Conservation (phyloP, 768 basidiomycete species). For the Amanita inopinata region DNA sequence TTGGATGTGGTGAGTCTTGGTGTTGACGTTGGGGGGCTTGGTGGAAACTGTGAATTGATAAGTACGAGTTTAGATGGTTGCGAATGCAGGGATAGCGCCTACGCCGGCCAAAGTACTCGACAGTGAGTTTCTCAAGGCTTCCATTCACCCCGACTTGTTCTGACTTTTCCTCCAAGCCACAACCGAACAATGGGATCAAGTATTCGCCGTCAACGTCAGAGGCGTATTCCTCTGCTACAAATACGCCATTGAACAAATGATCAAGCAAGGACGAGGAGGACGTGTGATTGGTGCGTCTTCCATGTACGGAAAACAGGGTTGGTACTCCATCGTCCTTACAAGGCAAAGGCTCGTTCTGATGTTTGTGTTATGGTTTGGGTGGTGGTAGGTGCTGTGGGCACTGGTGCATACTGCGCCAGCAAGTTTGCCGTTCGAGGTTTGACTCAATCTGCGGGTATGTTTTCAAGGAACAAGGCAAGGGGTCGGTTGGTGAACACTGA, state of each 20-base stretch:
- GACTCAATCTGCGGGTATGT: slow-evolving; percentile 28
- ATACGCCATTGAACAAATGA: slow-evolving; percentile 53
- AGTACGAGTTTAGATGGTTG: slow-evolving; percentile 26
- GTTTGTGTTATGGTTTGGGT: too few relatives aligned
- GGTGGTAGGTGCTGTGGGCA: too few relatives aligned
- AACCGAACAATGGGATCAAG: slow-evolving; percentile 29
- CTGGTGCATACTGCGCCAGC: slow-evolving; percentile 20
- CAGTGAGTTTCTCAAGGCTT: slow-evolving; percentile 10
- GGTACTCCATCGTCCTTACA: too few relatives aligned
- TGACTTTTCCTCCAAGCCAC: slow-evolving; percentile 17
- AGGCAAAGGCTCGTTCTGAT: too few relatives aligned
- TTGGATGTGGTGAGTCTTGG: slow-evolving; percentile 35
- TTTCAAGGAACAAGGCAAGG: not conserved
- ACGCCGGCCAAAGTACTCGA: slow-evolving; percentile 14
- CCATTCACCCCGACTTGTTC: not conserved
- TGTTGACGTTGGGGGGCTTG: not conserved
- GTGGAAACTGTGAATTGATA: not conserved
- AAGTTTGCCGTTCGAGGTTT: slow-evolving; percentile 33
- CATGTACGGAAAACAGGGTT: slow-evolving; percentile 20
- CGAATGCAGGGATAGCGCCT: slow-evolving; percentile 30
- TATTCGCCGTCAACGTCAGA: slow-evolving; percentile 42
- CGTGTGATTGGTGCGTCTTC: slow-evolving; percentile 42
- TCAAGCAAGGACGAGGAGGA: slow-evolving; percentile 41
- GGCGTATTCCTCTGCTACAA: slow-evolving; percentile 57
- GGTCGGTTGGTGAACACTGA: too few relatives aligned